phyloP scores from a whole-genome alignment of 768 basidiomycete species.

The Heimioporus sp. region DNA sequence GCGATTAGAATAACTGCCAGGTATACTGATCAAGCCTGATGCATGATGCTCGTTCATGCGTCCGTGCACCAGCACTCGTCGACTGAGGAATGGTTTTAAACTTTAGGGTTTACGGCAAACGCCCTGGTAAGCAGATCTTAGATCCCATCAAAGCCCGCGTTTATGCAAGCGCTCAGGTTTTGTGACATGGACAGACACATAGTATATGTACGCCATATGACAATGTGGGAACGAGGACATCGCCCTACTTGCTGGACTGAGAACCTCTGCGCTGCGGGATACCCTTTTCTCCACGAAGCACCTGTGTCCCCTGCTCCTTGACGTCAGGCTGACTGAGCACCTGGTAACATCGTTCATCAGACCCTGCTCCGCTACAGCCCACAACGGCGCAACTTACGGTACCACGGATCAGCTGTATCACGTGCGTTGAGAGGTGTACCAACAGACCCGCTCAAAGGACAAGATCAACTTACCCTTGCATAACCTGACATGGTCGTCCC shows the following conservation, averaged over 20 bases:
- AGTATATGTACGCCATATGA: background rate
- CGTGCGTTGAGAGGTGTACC: background rate
- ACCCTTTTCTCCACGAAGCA: slow-evolving; percentile 48
- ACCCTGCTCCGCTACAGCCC: background rate
- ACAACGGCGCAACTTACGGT: slow-evolving; percentile 19
- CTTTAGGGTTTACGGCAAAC: slow-evolving; percentile 19
- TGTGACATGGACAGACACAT: background rate
- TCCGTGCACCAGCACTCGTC: too few species aligned
- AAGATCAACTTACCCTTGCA: slow-evolving; percentile 21
- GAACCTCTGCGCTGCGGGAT: slow-evolving; percentile 30
- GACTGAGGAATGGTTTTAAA: background rate
- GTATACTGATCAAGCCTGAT: too few species aligned
- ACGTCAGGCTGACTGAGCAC: slow-evolving; percentile 35
- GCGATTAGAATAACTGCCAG: too few species aligned
- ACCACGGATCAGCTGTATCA: slow-evolving; percentile 27
- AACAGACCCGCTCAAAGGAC: background rate
- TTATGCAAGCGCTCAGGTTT: background rate
- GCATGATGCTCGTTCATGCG: too few species aligned
- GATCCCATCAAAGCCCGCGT: slow-evolving; percentile 9
- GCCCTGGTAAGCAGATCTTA: slow-evolving; percentile 17
- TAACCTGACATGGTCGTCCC: slow-evolving; percentile 22
- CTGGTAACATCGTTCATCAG: slow-evolving; percentile 9
- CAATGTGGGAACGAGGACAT: too few species aligned
- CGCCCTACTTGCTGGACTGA: slow-evolving; percentile 15
- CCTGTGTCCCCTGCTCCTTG: slow-evolving; percentile 53